Evolutionary conservation across 306 rosid genomes (phyloP).

Genomic region (Fagus sylvatica): DNA sequence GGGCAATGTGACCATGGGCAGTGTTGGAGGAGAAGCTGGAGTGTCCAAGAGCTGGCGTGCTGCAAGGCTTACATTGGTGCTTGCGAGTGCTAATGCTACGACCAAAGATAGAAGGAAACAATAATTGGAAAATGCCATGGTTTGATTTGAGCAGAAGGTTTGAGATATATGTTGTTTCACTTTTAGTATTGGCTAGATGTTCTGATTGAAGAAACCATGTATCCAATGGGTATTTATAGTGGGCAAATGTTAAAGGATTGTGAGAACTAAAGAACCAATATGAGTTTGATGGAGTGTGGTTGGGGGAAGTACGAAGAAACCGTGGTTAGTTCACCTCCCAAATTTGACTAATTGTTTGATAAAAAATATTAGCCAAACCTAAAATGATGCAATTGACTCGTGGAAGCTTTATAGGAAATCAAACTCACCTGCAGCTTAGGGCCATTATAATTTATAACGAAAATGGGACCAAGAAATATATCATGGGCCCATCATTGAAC

Average conservation of each 20-base stretch:
- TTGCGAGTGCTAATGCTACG: conserved; percentile 20
- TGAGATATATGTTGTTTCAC: too few species aligned
- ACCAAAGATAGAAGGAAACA: neutral
- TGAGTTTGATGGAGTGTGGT: conserved; percentile 16
- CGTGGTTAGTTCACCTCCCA: conserved; percentile 7
- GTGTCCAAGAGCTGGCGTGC: too few species aligned
- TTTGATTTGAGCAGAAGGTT: too few species aligned
- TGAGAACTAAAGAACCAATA: neutral
- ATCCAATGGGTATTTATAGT: neutral
- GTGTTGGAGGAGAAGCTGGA: too few species aligned
- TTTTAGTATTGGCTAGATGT: neutral
- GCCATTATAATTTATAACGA: too few species aligned
- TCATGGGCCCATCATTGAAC: too few species aligned
- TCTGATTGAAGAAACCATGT: neutral
- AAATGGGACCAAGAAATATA: too few species aligned
- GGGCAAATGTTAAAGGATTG: neutral
- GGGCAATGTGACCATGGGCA: too few species aligned
- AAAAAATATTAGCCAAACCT: neutral
- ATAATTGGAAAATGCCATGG: too few species aligned
- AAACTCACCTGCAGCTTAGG: too few species aligned
- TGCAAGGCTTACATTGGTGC: conserved; percentile 15
- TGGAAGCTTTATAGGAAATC: too few species aligned
- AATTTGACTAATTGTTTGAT: neutral
- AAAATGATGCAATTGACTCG: neutral
- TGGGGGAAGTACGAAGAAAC: neutral